Percentiles rank a stretch among this genome's conserved stretches.
Conservation (phyloP, 768 basidiomycete species). For the Tricholomella constricta region DNA sequence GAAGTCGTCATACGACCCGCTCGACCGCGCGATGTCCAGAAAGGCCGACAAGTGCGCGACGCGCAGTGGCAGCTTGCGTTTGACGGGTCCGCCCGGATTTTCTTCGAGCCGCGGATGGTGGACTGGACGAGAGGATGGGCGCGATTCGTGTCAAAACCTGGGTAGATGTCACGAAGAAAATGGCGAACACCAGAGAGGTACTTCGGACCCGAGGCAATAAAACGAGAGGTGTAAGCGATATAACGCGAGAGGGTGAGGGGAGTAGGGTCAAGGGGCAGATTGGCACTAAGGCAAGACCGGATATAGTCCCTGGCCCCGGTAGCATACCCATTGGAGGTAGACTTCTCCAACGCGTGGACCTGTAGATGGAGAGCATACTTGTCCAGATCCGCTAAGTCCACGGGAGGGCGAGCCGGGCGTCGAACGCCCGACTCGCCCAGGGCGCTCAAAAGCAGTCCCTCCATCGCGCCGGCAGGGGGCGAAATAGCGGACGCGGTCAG, state of each 20-base stretch:
- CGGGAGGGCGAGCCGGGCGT: background rate
- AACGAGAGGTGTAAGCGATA: constrained; percentile 16
- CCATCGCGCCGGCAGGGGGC: constrained; percentile 23
- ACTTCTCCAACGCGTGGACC: constrained; percentile 16
- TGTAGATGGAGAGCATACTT: constrained; percentile 9
- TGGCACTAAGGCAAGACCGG: constrained; percentile 6
- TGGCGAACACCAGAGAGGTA: constrained; percentile 23
- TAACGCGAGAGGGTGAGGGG: constrained; percentile 20
- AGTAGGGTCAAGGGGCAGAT: too few species aligned
- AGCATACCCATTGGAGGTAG: constrained; percentile 15
- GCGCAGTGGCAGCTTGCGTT: too few species aligned
- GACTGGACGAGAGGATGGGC: constrained; percentile 12
- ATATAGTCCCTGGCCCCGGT: constrained; percentile 14
- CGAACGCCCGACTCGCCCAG: constrained; percentile 7
- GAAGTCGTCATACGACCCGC: constrained; percentile 22
- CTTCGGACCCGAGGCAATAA: constrained; percentile 14
- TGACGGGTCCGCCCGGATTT: too few species aligned
- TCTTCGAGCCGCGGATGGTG: constrained; percentile 17
- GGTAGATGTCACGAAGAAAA: constrained; percentile 21
- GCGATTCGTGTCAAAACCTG: constrained; percentile 16
- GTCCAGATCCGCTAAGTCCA: background rate
- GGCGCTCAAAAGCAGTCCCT: constrained; percentile 18
- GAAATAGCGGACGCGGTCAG: constrained; percentile 21
- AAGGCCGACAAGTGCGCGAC: too few species aligned
- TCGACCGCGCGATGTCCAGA: background rate